Evolutionary conservation across 169 alveolate genomes (phyloP), one percentile per base, ranked within the genome.

Genomic region (Plasmodium coatneyi): DNA sequence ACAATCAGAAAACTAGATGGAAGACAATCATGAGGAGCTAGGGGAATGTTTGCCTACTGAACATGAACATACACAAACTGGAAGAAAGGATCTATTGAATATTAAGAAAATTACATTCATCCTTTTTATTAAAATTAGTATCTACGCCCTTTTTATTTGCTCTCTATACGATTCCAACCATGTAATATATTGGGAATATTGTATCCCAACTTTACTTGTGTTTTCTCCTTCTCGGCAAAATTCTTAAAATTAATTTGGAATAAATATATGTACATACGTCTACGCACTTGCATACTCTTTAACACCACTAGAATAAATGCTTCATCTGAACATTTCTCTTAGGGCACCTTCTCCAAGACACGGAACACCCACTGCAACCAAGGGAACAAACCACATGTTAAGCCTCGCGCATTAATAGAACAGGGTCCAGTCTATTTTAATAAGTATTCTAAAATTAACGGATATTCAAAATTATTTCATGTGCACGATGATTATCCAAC

Each of bases 1-100:
- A 56, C 72, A 56, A 56, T 22, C 72, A 56, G 72, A 56, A 56
- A 56, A 56, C 72, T 56, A 56, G 72, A 22, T 56, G 72, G 72
- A 22, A 22, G 72, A 22, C 32, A 56, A 56, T 16, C 30, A 22
- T 56, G 30, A n/a, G 72, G 1, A 14, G 32, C 22, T 14, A 56
- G 9, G 16, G 12, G 16, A 56, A 56, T 3, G 22, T 56, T 56
- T 56, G 72, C 16, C 30, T n/a, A 16, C 72, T 56, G 72, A 10
- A 56, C 72, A 5, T 56, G 32, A 56, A 56, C 72, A 19, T n/a
- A 56, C 12, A 7, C 10, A 22, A 56, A 56, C 32, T 56, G 72
- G 22, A 22, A 56, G 30, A 5, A 56, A 56, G 22, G 2, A 22
- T 5, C 72, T 0, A 56, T 5, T 19, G 72, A 16, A 56, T 19